A percentile compares a stretch with the other conserved stretches of the same genome.
These are phyloP conservation scores for Elsinoe necatrix DNA, from an alignment of 2,329 filamentous ascomycete species.

Conservation along the genomic window DNA sequence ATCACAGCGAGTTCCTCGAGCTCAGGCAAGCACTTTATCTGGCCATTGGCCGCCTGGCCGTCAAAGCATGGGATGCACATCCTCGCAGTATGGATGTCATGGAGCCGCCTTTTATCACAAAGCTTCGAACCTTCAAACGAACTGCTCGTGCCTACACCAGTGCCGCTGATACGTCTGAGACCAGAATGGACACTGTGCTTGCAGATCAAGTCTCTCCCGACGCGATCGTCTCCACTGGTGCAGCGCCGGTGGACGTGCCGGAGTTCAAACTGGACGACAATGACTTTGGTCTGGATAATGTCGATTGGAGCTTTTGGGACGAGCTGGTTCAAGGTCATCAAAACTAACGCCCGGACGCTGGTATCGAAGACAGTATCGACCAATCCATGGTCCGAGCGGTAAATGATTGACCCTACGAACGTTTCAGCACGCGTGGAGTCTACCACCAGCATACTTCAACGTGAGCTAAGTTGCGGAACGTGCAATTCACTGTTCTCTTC, in stretches of 20 bases:
- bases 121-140: conserved; percentile 10
- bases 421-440: too few relatives aligned
- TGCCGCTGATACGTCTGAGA: not conserved
- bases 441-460: too few relatives aligned
- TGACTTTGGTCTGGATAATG: conserved; percentile 19
- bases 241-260: not conserved
- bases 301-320: conserved; percentile 24
- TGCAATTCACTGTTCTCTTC: too few relatives aligned
- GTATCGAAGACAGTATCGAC: not conserved
- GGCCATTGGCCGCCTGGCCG: conserved; percentile 36
- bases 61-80: conserved; percentile 38
- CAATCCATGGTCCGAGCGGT: too few relatives aligned
- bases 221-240: not conserved
- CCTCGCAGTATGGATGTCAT: not conserved
- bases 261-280: conserved; percentile 5
- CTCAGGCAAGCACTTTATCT: conserved; percentile 34
- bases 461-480: too few relatives aligned
- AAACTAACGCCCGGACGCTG: not conserved
- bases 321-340: conserved; percentile 20
- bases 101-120: conserved; percentile 20
- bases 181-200: not conserved
- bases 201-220: not conserved
- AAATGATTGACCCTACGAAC: too few relatives aligned
- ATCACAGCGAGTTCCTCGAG: conserved; percentile 35
- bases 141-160: not conserved